Conservation (phyloP, 192 early-diverging fungal genomes). For the Podila horticola region DNA sequence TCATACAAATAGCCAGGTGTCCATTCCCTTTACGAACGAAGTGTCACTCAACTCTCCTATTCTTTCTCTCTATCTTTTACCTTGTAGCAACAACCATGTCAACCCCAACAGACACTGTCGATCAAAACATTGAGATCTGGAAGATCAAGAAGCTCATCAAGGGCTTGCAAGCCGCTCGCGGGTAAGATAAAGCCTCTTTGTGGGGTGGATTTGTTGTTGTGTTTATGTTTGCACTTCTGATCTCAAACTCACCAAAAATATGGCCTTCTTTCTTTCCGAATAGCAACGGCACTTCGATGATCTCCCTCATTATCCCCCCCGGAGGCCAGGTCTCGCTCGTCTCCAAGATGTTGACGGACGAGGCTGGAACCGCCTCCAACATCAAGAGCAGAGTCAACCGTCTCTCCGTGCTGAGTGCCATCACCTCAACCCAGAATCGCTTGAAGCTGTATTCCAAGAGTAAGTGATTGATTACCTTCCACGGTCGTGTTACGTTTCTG, state of each 20-base stretch:
- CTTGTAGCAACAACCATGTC: conserved; percentile 28
- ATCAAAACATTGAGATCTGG: conserved; percentile 96
- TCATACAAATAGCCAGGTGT: too few species aligned
- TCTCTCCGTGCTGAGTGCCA: conserved; percentile 95
- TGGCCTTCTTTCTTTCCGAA: too few species aligned
- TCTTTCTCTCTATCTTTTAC: background rate
- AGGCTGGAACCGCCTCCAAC: conserved; percentile 99
- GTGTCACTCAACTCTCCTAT: background rate
- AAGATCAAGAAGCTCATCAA: conserved; percentile 99
- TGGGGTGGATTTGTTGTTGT: too few species aligned
- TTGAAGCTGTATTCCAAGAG: conserved; percentile 92
- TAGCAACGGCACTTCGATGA: conserved; percentile 99
- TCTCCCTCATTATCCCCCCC: conserved; percentile 96
- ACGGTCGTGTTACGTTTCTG: background rate
- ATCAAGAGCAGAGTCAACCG: conserved; percentile 99
- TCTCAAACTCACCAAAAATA: too few species aligned
- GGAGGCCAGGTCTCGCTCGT: conserved; percentile 91
- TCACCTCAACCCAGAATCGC: conserved; percentile 96
- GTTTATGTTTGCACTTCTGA: too few species aligned
- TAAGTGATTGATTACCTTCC: conserved; percentile 19
- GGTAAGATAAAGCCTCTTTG: conserved; percentile 59
- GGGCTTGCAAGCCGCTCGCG: conserved; percentile 90
- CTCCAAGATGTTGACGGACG: conserved; percentile 96
- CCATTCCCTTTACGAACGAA: too few species aligned
- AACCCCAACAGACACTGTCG: conserved; percentile 60